phyloP scores from a whole-genome alignment of 805 yeast genomes.

The Wickerhamomyces strasburgensis region DNA sequence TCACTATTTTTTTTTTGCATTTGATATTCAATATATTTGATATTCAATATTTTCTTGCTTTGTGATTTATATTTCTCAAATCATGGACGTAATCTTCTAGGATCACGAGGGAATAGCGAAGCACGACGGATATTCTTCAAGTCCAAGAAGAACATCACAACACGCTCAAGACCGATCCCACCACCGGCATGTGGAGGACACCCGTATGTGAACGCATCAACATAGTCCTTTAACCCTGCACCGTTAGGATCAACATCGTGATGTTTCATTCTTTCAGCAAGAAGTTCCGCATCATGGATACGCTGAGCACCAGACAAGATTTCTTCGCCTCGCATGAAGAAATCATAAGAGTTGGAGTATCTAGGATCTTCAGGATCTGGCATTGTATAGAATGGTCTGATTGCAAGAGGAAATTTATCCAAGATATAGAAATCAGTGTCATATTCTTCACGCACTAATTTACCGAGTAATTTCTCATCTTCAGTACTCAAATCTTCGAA shows the following conservation, averaged over 20 bases:
- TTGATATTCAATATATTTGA: too few relatives aligned
- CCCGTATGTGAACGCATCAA: constrained; percentile 88
- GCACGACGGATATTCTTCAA: constrained; percentile 97
- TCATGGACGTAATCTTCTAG: constrained; percentile 84
- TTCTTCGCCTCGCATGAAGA: constrained; percentile 99
- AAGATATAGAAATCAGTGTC: constrained; percentile 96
- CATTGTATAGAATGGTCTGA: constrained; percentile 99
- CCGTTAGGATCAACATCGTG: constrained; percentile 78
- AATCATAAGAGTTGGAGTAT: constrained; percentile 96
- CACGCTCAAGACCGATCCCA: constrained; percentile 98
- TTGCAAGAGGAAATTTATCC: constrained; percentile 95
- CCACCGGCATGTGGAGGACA: constrained; percentile 99
- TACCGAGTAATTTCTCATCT: constrained; percentile 90
- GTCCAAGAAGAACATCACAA: constrained; percentile 95
- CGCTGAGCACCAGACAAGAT: constrained; percentile 99
- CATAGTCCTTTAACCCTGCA: constrained; percentile 86
- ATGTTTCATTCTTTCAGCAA: constrained; percentile 72
- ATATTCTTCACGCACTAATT: constrained; percentile 85
- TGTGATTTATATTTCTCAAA: background rate
- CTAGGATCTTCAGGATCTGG: constrained; percentile 90
- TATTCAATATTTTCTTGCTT: too few relatives aligned
- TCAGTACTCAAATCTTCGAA: constrained; percentile 90
- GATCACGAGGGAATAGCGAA: constrained; percentile 99
- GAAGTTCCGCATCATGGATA: constrained; percentile 86
- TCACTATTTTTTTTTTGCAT: too few relatives aligned